These are phyloP conservation scores for Saccharata proteae DNA, from an alignment of 2,329 filamentous ascomycete genomes.

Conservation along the genomic window DNA sequence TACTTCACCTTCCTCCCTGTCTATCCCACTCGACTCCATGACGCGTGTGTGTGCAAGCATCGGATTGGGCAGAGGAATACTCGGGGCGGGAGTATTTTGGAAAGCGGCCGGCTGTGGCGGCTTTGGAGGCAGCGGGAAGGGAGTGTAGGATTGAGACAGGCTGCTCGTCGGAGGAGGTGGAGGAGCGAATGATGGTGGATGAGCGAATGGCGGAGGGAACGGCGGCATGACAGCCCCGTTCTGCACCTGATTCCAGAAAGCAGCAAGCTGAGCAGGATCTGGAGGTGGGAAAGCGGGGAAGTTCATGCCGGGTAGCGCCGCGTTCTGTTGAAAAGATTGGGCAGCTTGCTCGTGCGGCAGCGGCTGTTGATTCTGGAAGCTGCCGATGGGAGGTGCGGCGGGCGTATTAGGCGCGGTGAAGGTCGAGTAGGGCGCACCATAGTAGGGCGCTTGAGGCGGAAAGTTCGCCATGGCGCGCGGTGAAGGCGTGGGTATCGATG, in stretches of 20 bases:
- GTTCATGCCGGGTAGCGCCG: conserved; percentile 13
- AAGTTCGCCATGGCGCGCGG: conserved; percentile 7
- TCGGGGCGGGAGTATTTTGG: conserved; percentile 7
- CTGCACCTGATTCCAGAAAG: conserved; percentile 9
- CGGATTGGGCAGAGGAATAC: conserved; percentile 8
- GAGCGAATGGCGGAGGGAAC: conserved; percentile 15
- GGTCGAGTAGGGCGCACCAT: conserved; percentile 3
- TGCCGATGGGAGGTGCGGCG: background rate
- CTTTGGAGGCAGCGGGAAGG: conserved; percentile 3
- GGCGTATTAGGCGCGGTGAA: conserved; percentile 5
- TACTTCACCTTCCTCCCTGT: conserved; percentile 64
- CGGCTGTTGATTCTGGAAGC: conserved; percentile 4
- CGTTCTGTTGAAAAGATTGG: conserved; percentile 13
- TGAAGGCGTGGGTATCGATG: too few species aligned
- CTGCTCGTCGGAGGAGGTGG: conserved; percentile 13
- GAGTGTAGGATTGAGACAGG: conserved; percentile 7
- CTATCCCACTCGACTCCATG: conserved; percentile 24
- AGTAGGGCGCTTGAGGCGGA: conserved; percentile 6
- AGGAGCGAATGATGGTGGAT: conserved; percentile 13
- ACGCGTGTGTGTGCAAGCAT: conserved; percentile 16
- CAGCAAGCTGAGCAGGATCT: conserved; percentile 7
- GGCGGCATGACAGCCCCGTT: conserved; percentile 11
- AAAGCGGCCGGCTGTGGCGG: background rate
- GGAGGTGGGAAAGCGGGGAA: conserved; percentile 6
- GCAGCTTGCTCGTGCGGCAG: conserved; percentile 4